Conservation (phyloP, 495 filamentous ascomycete species). For the Astrothelium macrocarpum region DNA sequence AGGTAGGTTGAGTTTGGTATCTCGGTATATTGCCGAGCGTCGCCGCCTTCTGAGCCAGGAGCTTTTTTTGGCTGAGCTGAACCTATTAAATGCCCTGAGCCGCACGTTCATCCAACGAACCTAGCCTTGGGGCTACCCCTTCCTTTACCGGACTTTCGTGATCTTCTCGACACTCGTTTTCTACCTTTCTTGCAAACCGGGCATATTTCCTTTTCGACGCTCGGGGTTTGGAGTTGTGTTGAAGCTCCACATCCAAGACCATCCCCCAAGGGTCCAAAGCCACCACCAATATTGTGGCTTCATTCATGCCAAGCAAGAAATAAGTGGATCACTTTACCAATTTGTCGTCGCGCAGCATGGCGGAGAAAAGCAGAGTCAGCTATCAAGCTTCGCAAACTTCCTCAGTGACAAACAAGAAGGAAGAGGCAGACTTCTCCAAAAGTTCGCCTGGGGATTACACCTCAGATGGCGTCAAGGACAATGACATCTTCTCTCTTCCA, state of each 20-base stretch:
- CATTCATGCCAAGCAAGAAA: not conserved
- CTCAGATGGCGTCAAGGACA: conserved; percentile 53
- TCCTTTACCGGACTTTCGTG: not conserved
- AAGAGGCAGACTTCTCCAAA: not conserved
- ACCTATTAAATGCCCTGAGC: not conserved
- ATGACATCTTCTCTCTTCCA: conserved; percentile 59
- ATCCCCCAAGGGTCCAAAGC: not conserved
- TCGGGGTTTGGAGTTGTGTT: not conserved
- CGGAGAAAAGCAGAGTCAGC: not conserved
- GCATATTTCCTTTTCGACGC: not conserved
- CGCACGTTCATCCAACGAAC: not conserved
- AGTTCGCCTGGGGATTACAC: conserved; percentile 43
- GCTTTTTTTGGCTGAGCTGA: not conserved
- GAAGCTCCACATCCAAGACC: not conserved
- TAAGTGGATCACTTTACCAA: not conserved
- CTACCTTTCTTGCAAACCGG: not conserved
- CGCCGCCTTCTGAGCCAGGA: not conserved
- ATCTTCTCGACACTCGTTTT: not conserved
- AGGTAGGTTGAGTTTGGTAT: too few species aligned
- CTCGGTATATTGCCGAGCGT: not conserved
- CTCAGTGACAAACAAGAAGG: not conserved
- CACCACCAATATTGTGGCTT: not conserved
- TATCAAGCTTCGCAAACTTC: not conserved
- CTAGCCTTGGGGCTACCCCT: not conserved
- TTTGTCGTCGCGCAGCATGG: not conserved